Evolutionary conservation across 805 yeast genomes (phyloP).

Genomic region (Saccharomycopsis sp.): DNA sequence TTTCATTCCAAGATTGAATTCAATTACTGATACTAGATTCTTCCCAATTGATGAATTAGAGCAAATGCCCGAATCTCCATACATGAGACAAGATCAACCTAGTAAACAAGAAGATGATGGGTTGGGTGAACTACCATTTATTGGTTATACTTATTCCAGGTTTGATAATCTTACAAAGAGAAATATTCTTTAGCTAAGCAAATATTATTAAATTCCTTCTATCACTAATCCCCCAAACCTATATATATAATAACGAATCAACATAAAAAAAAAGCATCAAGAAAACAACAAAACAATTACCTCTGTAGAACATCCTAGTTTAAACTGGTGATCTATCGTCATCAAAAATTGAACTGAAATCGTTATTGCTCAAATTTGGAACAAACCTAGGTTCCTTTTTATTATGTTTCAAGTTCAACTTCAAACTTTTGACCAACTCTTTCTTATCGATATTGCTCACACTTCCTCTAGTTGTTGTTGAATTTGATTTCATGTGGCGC

Average conservation of each 20-base stretch:
- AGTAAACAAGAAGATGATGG: constrained; percentile 25
- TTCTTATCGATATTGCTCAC: not conserved
- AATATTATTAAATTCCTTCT: too few species aligned
- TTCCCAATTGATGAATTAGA: constrained; percentile 46
- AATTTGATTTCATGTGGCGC: too few species aligned
- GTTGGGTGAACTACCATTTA: constrained; percentile 44
- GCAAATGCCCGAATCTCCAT: constrained; percentile 39
- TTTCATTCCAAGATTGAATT: constrained; percentile 39
- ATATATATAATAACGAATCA: not conserved
- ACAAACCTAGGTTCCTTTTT: constrained; percentile 9
- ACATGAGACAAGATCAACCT: constrained; percentile 24
- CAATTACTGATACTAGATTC: constrained; percentile 42
- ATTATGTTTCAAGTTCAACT: not conserved
- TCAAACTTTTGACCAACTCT: constrained; percentile 1
- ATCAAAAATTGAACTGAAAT: not conserved
- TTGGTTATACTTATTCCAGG: constrained; percentile 43
- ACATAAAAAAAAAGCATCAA: not conserved
- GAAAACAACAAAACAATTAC: too few species aligned
- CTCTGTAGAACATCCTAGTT: not conserved
- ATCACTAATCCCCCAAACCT: too few species aligned
- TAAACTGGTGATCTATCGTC: not conserved
- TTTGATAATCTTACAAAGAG: constrained; percentile 42
- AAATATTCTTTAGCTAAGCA: too few species aligned
- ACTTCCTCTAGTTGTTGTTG: too few species aligned
- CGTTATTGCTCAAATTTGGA: constrained; percentile 4